phyloP scores from a whole-genome alignment of 2,329 filamentous ascomycete species.

The Dactylellina sp. region DNA sequence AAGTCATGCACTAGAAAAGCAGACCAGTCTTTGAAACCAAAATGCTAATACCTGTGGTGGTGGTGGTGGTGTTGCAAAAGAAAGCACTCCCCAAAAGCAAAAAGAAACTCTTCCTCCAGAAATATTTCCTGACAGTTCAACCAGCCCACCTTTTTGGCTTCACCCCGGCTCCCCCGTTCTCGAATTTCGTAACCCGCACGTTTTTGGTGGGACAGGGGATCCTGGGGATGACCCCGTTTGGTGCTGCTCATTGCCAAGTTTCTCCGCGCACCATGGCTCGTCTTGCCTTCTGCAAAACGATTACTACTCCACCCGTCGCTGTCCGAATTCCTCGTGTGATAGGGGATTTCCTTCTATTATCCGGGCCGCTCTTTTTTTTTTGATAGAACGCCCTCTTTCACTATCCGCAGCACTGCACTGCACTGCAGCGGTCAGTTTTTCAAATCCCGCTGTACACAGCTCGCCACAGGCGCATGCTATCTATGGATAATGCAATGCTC shows the following conservation, averaged over 20 bases:
- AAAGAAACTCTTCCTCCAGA: slow-evolving; percentile 11
- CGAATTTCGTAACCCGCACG: slow-evolving; percentile 50
- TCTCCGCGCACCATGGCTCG: background rate
- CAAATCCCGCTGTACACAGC: slow-evolving; percentile 4
- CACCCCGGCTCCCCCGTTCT: slow-evolving; percentile 37
- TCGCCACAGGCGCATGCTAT: no score
- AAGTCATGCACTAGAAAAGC: slow-evolving; percentile 44
- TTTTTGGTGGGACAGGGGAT: no score
- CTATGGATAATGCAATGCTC: background rate
- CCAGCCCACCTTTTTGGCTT: slow-evolving; percentile 34
- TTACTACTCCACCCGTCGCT: slow-evolving; percentile 45
- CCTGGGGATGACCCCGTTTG: slow-evolving; percentile 17
- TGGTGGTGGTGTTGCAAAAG: slow-evolving; percentile 34
- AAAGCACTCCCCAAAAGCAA: slow-evolving; percentile 39
- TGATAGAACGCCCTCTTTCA: slow-evolving; percentile 14
- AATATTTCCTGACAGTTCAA: slow-evolving; percentile 20
- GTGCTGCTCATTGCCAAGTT: slow-evolving; percentile 32
- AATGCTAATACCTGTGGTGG: background rate
- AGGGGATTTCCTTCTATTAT: slow-evolving; percentile 39
- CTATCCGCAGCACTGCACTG: background rate
- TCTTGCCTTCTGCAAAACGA: slow-evolving; percentile 21
- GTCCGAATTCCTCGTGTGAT: slow-evolving; percentile 51
- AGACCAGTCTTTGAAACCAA: slow-evolving; percentile 31
- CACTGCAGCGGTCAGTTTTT: background rate
- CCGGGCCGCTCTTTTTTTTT: slow-evolving; percentile 33